Percentiles rank a stretch among this genome's conserved stretches.
Conservation (phyloP, 2,329 filamentous ascomycete genomes). For the Sclerotinia minor region DNA sequence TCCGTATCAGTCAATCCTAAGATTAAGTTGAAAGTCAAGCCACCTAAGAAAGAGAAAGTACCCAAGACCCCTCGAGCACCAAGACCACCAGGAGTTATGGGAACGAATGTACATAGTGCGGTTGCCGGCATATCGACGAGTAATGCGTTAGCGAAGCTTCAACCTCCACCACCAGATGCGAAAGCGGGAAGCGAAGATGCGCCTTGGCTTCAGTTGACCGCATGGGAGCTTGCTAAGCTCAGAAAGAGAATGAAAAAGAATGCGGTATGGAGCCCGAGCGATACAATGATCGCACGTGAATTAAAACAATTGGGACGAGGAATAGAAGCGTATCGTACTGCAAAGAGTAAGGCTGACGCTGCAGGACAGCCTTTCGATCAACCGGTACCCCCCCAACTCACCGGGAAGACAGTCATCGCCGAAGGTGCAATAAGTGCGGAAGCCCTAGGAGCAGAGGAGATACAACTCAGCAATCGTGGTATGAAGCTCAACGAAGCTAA, state of each 20-base stretch:
- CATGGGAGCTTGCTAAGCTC: slow-evolving; percentile 65
- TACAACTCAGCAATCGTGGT: slow-evolving; percentile 67
- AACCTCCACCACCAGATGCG: slow-evolving; percentile 61
- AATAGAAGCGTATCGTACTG: slow-evolving; percentile 60
- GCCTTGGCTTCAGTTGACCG: slow-evolving; percentile 66
- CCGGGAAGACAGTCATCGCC: slow-evolving; percentile 50
- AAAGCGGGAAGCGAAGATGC: slow-evolving; percentile 59
- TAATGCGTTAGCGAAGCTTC: slow-evolving; percentile 44
- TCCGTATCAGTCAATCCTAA: slow-evolving; percentile 29
- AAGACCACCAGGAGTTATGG: slow-evolving; percentile 41
- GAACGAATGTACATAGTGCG: slow-evolving; percentile 42
- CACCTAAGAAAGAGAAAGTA: slow-evolving; percentile 32
- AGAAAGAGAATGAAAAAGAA: slow-evolving; percentile 92
- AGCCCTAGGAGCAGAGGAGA: slow-evolving; percentile 57
- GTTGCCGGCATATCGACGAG: slow-evolving; percentile 44
- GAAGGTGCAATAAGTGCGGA: slow-evolving; percentile 59
- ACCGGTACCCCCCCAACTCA: slow-evolving; percentile 39
- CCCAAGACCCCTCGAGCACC: slow-evolving; percentile 38
- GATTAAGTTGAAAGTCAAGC: slow-evolving; percentile 40
- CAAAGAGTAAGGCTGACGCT: slow-evolving; percentile 64
- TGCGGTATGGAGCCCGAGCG: slow-evolving; percentile 78
- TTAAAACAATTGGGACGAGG: slow-evolving; percentile 70
- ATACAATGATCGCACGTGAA: slow-evolving; percentile 82
- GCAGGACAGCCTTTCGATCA: slow-evolving; percentile 62
- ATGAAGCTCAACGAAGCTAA: slow-evolving; percentile 80